Percentiles rank a stretch among this genome's conserved stretches.
Conservation (phyloP, 148 eudicot species). For the Euryodendron excelsum region DNA sequence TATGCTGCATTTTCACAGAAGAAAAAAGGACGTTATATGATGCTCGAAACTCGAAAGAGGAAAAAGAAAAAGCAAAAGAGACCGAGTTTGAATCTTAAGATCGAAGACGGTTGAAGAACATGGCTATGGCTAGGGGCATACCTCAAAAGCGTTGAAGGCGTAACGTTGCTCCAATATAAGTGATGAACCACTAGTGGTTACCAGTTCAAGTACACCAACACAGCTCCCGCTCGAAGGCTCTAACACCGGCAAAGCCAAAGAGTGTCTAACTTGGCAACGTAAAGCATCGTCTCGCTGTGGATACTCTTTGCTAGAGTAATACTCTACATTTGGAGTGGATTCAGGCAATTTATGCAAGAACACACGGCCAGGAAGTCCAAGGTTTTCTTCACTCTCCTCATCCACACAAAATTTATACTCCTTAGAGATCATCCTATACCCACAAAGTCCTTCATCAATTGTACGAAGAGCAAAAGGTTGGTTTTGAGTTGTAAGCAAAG, state of each 20-base stretch:
- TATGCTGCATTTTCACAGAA: no score
- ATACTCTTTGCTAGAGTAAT: not conserved
- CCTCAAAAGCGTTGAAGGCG: not conserved
- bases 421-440: constrained; percentile 49
- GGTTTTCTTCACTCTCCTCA: constrained; percentile 35
- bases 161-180: no score
- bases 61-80: no score
- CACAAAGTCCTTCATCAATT: constrained; percentile 36
- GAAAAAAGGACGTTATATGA: no score
- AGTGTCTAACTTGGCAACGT: not conserved
- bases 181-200: no score
- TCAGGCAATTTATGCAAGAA: constrained; percentile 52
- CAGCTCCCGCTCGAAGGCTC: not conserved
- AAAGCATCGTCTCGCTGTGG: not conserved
- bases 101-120: no score
- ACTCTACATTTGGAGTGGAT: not conserved
- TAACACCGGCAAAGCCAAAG: not conserved
- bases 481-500: constrained; percentile 46
- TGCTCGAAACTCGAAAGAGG: no score
- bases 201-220: constrained; percentile 6
- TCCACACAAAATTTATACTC: constrained; percentile 46
- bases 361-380: constrained; percentile 63
- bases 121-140: no score
- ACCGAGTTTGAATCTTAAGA: no score
- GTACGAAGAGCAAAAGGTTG: constrained; percentile 54